Evolutionary conservation across 1,284 basidiomycete genomes (phyloP).

Genomic region (Rhodofomes roseus): DNA sequence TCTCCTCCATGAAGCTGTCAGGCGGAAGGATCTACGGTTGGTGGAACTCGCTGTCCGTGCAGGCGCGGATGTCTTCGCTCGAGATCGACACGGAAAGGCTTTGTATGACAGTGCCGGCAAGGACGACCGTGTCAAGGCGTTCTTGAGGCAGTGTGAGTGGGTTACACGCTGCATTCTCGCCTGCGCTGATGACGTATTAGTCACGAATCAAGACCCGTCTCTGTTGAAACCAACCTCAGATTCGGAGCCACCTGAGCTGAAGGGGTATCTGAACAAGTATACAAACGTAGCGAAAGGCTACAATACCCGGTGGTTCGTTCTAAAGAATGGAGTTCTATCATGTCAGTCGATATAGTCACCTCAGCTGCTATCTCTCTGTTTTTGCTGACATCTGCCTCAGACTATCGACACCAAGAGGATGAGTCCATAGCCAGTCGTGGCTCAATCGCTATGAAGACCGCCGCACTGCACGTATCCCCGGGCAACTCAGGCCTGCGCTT

Average conservation of each 20-base stretch:
- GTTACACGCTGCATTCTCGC: neutral
- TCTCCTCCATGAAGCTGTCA: conserved; percentile 85
- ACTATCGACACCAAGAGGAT: conserved; percentile 91
- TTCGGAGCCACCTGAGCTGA: conserved; percentile 62
- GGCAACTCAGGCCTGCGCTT: conserved; percentile 71
- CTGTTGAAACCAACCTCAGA: conserved; percentile 43
- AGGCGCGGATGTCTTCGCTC: conserved; percentile 88
- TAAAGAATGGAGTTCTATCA: conserved; percentile 82
- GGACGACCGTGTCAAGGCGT: conserved; percentile 81
- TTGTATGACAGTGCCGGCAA: conserved; percentile 70
- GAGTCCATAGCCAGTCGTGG: conserved; percentile 86
- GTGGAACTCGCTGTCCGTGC: conserved; percentile 83
- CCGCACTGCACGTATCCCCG: conserved; percentile 52
- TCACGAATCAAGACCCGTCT: conserved; percentile 75
- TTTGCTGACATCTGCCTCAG: conserved; percentile 32
- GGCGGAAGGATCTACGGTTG: conserved; percentile 76
- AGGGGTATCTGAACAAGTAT: conserved; percentile 87
- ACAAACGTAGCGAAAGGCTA: conserved; percentile 90
- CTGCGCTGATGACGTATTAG: conserved; percentile 32
- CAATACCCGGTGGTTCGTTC: conserved; percentile 91
- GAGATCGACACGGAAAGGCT: conserved; percentile 77
- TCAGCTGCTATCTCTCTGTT: conserved; percentile 6
- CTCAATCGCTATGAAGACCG: conserved; percentile 85
- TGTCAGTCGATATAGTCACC: conserved; percentile 46
- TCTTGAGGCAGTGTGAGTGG: conserved; percentile 77